Percentiles rank a stretch among this genome's conserved stretches.
Conservation (phyloP, 768 basidiomycete species). For the Suillus tomentosus region DNA sequence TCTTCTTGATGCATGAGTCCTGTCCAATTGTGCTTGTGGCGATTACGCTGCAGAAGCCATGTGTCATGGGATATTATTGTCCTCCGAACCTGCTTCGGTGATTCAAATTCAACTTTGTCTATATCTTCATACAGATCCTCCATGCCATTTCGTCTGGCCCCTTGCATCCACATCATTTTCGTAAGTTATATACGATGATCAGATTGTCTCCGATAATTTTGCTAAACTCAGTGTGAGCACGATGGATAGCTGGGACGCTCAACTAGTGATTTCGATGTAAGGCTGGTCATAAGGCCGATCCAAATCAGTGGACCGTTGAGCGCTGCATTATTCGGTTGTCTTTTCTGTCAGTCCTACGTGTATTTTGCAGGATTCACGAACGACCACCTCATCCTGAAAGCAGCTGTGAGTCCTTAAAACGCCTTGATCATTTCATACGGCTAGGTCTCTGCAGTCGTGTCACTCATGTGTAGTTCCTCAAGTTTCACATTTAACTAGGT, state of each 20-base stretch:
- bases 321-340: constrained; percentile 17
- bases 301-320: constrained; percentile 16
- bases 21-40: no score
- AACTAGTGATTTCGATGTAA: background rate
- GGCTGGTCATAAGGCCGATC: constrained; percentile 12
- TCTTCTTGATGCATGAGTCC: no score
- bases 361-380: constrained; percentile 16
- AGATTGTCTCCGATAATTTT: background rate
- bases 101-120: no score
- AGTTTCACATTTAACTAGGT: background rate
- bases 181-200: background rate
- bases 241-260: background rate
- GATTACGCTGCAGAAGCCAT: no score
- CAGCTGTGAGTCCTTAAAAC: background rate
- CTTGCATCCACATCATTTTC: background rate
- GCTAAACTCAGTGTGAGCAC: background rate
- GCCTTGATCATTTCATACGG: background rate
- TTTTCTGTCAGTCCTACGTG: constrained; percentile 14
- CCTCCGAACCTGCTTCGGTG: no score
- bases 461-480: background rate
- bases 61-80: no score
- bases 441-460: constrained; percentile 11
- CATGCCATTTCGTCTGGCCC: no score
- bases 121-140: no score
- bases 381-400: constrained; percentile 8